These are phyloP conservation scores for Plasmodium reichenowi DNA, from an alignment of 169 alveolate genomes.

Conservation along the genomic window DNA sequence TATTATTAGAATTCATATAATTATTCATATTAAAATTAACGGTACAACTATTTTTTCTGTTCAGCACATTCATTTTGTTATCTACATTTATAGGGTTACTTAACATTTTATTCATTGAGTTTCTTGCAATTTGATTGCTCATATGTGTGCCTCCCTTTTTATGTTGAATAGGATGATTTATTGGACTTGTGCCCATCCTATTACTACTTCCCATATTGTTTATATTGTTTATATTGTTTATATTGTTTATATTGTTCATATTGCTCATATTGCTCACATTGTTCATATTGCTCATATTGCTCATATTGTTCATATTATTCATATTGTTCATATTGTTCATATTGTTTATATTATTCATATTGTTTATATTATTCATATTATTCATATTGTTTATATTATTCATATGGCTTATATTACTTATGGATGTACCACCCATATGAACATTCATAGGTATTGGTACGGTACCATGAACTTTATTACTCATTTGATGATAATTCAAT, in stretches of 20 bases:
- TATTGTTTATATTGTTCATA: not conserved
- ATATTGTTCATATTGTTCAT: not conserved
- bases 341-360: not conserved
- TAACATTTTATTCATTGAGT: no score
- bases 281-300: not conserved
- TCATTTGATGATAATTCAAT: conserved; percentile 10
- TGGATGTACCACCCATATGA: conserved; percentile 1
- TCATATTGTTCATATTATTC: not conserved
- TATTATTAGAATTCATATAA: conserved; percentile 7
- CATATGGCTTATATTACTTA: not conserved
- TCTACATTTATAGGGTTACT: not conserved
- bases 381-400: not conserved
- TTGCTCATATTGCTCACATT: not conserved
- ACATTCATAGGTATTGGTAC: not conserved
- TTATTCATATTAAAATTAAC: conserved; percentile 7
- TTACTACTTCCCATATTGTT: not conserved
- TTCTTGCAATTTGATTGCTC: not conserved
- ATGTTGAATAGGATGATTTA: not conserved
- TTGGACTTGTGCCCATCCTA: not conserved
- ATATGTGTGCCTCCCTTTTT: conserved; percentile 10
- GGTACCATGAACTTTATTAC: conserved; percentile 8
- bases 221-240: not conserved
- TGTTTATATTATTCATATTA: not conserved
- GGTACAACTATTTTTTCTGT: not conserved
- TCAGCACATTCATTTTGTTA: not conserved